Percentiles rank a stretch among this genome's conserved stretches.
These are phyloP conservation scores for Tolypocladium cylindrosporum DNA, from an alignment of 2,329 filamentous ascomycete genomes.

Conservation along the genomic window DNA sequence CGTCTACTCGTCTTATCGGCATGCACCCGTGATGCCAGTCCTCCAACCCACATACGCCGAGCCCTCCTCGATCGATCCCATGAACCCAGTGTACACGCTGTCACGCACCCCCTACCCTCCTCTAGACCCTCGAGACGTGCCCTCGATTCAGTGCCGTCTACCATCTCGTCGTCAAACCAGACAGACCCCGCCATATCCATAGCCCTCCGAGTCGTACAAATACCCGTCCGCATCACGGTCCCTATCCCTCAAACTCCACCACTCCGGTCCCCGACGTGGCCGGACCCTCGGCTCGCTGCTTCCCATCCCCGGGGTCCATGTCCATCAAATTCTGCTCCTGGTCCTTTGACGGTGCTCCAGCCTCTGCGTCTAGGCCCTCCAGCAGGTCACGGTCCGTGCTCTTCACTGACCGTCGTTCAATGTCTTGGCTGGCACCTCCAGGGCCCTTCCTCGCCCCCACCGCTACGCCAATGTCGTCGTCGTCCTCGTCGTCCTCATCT, in stretches of 20 bases:
- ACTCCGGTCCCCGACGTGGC: slow-evolving; percentile 23
- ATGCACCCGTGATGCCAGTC: background rate
- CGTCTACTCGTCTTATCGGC: background rate
- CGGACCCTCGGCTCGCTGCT: slow-evolving; percentile 14
- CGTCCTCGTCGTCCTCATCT: slow-evolving; percentile 64
- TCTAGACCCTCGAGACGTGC: too few species aligned
- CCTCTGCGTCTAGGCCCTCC: slow-evolving; percentile 64
- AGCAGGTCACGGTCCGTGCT: slow-evolving; percentile 61
- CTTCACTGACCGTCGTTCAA: slow-evolving; percentile 53
- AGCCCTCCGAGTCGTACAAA: background rate
- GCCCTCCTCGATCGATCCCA: background rate
- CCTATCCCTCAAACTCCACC: slow-evolving; percentile 32
- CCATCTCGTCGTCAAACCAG: background rate
- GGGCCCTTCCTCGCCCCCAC: slow-evolving; percentile 27
- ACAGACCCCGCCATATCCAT: background rate
- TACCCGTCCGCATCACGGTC: background rate
- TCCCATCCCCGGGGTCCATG: slow-evolving; percentile 15
- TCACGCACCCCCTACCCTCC: background rate
- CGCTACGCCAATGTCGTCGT: slow-evolving; percentile 39
- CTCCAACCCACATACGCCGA: background rate
- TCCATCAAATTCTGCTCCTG: slow-evolving; percentile 25
- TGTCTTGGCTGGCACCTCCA: slow-evolving; percentile 35
- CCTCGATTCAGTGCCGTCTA: background rate
- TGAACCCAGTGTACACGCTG: background rate
- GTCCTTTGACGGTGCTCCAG: slow-evolving; percentile 33